A percentile compares a stretch with the other conserved stretches of the same genome.
These are phyloP conservation scores for Trichosporon inkin DNA, from an alignment of 1,284 basidiomycete species.

Conservation along the genomic window DNA sequence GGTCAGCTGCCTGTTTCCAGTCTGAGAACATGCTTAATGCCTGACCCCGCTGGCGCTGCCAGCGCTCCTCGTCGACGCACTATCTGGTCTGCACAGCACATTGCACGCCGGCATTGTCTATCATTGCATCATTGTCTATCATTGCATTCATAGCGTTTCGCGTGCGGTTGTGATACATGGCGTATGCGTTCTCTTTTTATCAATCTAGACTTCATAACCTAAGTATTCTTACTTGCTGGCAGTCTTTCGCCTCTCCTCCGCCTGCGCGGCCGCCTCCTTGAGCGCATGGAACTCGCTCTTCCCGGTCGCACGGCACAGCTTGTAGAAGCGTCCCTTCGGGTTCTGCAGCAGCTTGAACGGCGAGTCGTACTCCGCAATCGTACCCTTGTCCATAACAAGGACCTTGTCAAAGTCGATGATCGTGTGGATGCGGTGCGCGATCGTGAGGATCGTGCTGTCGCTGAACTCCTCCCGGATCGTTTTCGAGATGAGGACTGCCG, in stretches of 20 bases:
- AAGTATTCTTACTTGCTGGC: background rate
- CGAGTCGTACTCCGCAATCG: constrained; percentile 75
- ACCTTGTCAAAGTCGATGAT: constrained; percentile 85
- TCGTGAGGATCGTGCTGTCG: constrained; percentile 57
- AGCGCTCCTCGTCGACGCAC: too few species aligned
- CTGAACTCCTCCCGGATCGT: constrained; percentile 56
- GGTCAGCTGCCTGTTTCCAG: too few species aligned
- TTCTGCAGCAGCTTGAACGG: constrained; percentile 66
- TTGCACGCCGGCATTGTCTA: too few species aligned
- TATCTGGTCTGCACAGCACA: too few species aligned
- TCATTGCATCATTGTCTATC: too few species aligned
- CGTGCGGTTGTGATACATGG: too few species aligned
- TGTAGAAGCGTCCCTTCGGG: constrained; percentile 65
- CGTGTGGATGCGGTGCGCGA: constrained; percentile 64
- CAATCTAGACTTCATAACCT: background rate
- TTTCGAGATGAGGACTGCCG: constrained; percentile 47
- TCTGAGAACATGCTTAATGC: too few species aligned
- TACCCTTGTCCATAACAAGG: constrained; percentile 53
- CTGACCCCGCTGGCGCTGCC: too few species aligned
- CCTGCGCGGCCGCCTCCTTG: constrained; percentile 43
- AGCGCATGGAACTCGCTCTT: constrained; percentile 70
- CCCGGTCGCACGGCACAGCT: constrained; percentile 76
- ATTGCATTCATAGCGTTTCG: too few species aligned
- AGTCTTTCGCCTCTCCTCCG: constrained; percentile 31
- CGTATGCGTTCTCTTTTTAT: background rate